Evolutionary conservation across 352 stramenopile genomes (phyloP).

Genomic region (Phytophthora citricola): DNA sequence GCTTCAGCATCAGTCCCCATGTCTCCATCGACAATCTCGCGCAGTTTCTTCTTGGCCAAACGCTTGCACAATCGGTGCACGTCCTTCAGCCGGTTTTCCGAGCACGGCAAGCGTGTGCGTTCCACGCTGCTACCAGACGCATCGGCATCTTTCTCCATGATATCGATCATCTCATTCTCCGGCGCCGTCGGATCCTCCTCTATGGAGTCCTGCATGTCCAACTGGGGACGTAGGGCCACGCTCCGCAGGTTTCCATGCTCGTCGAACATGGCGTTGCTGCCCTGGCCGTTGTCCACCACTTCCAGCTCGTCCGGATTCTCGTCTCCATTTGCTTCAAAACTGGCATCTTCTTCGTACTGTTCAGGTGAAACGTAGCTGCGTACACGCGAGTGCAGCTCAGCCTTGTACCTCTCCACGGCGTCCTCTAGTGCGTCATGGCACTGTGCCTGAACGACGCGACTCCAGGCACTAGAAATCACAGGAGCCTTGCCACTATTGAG

Average conservation of each 20-base stretch:
- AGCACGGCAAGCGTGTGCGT: conserved; percentile 70
- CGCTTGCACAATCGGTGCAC: conserved; percentile 78
- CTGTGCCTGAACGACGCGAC: conserved; percentile 85
- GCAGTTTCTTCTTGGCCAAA: conserved; percentile 77
- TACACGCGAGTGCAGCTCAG: conserved; percentile 63
- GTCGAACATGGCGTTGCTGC: conserved; percentile 76
- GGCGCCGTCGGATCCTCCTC: conserved; percentile 44
- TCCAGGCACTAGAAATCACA: conserved; percentile 91
- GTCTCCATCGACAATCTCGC: conserved; percentile 73
- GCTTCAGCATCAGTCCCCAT: conserved; percentile 59
- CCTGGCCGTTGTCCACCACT: conserved; percentile 63
- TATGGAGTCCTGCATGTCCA: conserved; percentile 21
- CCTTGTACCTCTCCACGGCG: conserved; percentile 81
- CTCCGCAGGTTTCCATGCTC: conserved; percentile 73
- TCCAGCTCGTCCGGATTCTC: conserved; percentile 36
- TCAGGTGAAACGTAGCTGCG: conserved; percentile 54
- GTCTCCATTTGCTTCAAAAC: conserved; percentile 43
- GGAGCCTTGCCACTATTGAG: conserved; percentile 89
- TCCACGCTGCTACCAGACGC: conserved; percentile 43
- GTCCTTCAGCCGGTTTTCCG: conserved; percentile 56
- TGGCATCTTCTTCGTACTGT: conserved; percentile 64
- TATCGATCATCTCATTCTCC: conserved; percentile 75
- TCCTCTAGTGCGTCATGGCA: conserved; percentile 84
- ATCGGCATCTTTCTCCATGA: conserved; percentile 62
- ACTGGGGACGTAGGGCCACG: conserved; percentile 37